phyloP scores from a whole-genome alignment of 345 rosid species.

The Dipteronia sinensis region DNA sequence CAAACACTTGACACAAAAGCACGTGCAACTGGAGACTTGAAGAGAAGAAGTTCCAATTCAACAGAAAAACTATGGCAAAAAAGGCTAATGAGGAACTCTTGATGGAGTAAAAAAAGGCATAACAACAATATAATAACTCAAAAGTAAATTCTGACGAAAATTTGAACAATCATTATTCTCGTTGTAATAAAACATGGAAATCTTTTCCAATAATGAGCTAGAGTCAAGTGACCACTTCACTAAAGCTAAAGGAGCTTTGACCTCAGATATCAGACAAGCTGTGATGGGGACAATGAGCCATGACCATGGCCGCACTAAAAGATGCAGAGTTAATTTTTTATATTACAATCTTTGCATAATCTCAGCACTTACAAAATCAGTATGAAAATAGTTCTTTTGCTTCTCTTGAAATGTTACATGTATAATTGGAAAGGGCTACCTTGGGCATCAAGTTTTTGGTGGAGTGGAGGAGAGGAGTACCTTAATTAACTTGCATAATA shows the following conservation, averaged over 20 bases:
- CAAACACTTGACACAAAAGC: background rate
- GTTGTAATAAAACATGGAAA: background rate
- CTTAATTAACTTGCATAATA: slow-evolving; percentile 71
- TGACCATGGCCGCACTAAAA: background rate
- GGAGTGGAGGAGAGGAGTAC: slow-evolving; percentile 31
- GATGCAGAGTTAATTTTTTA: background rate
- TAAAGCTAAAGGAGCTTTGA: too few relatives aligned
- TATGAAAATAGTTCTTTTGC: background rate
- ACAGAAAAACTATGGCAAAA: too few relatives aligned
- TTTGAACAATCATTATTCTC: background rate
- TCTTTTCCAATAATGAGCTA: background rate
- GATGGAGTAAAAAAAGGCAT: background rate
- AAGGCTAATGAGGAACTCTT: background rate
- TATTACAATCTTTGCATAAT: background rate
- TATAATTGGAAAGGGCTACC: background rate
- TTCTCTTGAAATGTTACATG: background rate
- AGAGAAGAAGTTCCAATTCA: too few relatives aligned
- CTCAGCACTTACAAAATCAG: background rate
- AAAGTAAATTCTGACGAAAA: background rate
- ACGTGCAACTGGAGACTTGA: background rate
- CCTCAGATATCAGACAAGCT: background rate
- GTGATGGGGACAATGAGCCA: background rate
- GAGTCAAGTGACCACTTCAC: too few relatives aligned
- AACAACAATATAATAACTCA: background rate
- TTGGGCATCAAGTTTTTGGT: background rate